Conservation (phyloP, 2,329 filamentous ascomycete species). For the Penicillium sp. region DNA sequence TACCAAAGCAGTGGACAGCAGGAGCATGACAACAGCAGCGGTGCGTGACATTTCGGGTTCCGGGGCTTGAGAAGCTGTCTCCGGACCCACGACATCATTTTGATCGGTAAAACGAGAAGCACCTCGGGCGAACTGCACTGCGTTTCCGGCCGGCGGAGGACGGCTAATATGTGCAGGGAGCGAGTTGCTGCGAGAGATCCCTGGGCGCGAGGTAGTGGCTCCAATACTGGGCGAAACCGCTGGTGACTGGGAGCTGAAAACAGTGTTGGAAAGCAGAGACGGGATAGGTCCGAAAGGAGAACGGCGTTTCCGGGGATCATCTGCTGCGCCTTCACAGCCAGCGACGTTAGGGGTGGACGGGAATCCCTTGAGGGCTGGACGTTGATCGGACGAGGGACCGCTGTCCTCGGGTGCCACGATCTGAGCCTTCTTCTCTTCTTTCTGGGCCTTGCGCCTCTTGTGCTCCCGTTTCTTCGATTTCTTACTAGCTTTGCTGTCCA, state of each 20-base stretch:
- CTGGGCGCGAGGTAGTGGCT: slow-evolving; percentile 13
- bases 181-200: slow-evolving; percentile 33
- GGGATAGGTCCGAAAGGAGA: slow-evolving; percentile 34
- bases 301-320: slow-evolving; percentile 22
- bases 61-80: slow-evolving; percentile 13
- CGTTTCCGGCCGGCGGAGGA: slow-evolving; percentile 31
- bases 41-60: slow-evolving; percentile 54
- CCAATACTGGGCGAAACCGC: slow-evolving; percentile 11
- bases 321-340: slow-evolving; percentile 8
- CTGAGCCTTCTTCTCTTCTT: slow-evolving; percentile 15
- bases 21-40: slow-evolving; percentile 54
- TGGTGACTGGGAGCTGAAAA: slow-evolving; percentile 28
- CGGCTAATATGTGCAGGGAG: slow-evolving; percentile 29
- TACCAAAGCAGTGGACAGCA: slow-evolving; percentile 55
- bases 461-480: slow-evolving; percentile 24
- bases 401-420: neutral
- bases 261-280: slow-evolving; percentile 35
- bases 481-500: slow-evolving; percentile 13
- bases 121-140: slow-evolving; percentile 35
- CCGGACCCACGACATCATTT: slow-evolving; percentile 10
- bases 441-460: slow-evolving; percentile 21
- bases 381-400: neutral
- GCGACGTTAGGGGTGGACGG: slow-evolving; percentile 15
- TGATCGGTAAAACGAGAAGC: slow-evolving; percentile 29
- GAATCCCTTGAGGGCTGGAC: slow-evolving; percentile 18